phyloP scores from a whole-genome alignment of 2,329 filamentous ascomycete species.

The Pestalotiopsis sp. region DNA sequence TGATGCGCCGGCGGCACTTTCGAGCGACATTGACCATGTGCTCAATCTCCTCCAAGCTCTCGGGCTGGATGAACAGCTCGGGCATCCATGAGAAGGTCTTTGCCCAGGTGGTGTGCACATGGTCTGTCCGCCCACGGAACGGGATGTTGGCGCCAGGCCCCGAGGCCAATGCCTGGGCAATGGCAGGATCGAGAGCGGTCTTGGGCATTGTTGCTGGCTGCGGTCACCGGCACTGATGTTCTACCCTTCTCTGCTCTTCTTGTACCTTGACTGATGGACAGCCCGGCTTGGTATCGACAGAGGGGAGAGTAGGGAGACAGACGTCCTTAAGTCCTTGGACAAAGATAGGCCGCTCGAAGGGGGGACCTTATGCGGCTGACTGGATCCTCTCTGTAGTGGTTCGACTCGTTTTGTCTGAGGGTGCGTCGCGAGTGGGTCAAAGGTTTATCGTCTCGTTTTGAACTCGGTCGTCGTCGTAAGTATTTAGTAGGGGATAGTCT shows the following conservation, averaged over 20 bases:
- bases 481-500: background rate
- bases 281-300: background rate
- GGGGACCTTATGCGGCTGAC: background rate
- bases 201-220: constrained; percentile 2
- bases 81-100: constrained; percentile 87
- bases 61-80: constrained; percentile 87
- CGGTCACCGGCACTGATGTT: background rate
- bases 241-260: background rate
- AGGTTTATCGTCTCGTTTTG: background rate
- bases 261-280: background rate
- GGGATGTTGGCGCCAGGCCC: constrained; percentile 46
- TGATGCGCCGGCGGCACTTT: constrained; percentile 76
- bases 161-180: constrained; percentile 9
- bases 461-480: background rate
- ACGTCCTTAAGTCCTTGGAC: background rate
- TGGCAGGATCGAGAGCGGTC: constrained; percentile 9
- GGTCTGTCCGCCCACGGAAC: constrained; percentile 72
- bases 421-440: background rate
- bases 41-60: constrained; percentile 78
- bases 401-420: background rate
- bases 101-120: constrained; percentile 92
- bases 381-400: background rate
- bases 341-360: background rate
- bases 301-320: no score
- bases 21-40: constrained; percentile 81